Evolutionary conservation across 2,329 filamentous ascomycete genomes (phyloP).

Genomic region (Alternaria rosae): DNA sequence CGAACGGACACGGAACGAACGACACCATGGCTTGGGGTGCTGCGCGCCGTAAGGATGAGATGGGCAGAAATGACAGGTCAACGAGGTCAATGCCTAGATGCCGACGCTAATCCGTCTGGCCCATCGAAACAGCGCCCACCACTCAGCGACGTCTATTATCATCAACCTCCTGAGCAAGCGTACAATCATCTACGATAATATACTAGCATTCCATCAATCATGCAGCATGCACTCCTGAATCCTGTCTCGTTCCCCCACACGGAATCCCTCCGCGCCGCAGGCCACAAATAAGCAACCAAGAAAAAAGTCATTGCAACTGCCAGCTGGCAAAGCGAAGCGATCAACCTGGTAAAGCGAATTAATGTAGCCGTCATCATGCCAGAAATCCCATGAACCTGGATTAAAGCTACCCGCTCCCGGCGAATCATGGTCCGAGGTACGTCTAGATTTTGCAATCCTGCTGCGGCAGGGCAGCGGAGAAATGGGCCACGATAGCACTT

Average conservation of each 20-base stretch:
- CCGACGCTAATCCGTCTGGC: slow-evolving; percentile 22
- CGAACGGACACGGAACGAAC: slow-evolving; percentile 33
- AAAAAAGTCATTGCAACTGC: slow-evolving; percentile 15
- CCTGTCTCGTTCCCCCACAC: slow-evolving; percentile 9
- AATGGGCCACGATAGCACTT: slow-evolving; percentile 20
- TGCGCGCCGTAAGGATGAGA: slow-evolving; percentile 29
- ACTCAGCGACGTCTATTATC: too few species aligned
- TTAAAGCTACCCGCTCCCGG: slow-evolving; percentile 9
- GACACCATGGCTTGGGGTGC: slow-evolving; percentile 30
- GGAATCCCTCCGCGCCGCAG: slow-evolving; percentile 15
- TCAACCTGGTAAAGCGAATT: too few species aligned
- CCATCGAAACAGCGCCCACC: neutral
- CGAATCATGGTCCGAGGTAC: slow-evolving; percentile 11
- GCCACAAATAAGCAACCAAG: slow-evolving; percentile 15
- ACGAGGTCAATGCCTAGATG: slow-evolving; percentile 23
- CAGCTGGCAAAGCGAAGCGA: slow-evolving; percentile 19
- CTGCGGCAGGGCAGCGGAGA: slow-evolving; percentile 1
- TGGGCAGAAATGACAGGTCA: slow-evolving; percentile 26
- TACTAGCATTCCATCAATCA: slow-evolving; percentile 2
- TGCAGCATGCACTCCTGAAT: slow-evolving; percentile 27
- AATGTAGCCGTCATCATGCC: slow-evolving; percentile 23
- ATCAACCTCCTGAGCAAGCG: slow-evolving; percentile 25
- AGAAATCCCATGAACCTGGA: slow-evolving; percentile 19
- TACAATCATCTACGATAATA: neutral
- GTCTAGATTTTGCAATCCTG: neutral